A percentile compares a stretch with the other conserved stretches of the same genome.
These are phyloP conservation scores for Pseudonitzschia pungens DNA, from an alignment of 108 stramenopile species.

Conservation along the genomic window DNA sequence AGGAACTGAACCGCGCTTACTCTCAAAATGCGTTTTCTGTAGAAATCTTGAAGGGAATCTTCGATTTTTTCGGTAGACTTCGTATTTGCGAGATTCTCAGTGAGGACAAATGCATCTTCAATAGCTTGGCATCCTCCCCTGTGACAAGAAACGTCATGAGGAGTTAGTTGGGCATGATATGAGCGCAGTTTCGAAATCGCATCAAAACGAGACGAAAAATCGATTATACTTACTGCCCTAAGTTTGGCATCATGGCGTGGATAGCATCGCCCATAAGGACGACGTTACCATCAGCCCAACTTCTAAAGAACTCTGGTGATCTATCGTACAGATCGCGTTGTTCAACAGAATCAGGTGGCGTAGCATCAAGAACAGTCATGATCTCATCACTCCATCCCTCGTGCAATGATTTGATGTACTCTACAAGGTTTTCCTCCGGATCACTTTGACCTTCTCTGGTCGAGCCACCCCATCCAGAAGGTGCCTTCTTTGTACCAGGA, in stretches of 20 bases:
- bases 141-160: background rate
- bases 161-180: background rate
- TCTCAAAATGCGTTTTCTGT: conserved; percentile 88
- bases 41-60: conserved; percentile 81
- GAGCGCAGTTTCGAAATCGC: background rate
- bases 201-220: background rate
- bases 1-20: conserved; percentile 90
- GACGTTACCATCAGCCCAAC: conserved; percentile 94
- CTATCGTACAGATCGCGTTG: conserved; percentile 97
- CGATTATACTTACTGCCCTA: conserved; percentile 60
- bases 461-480: conserved; percentile 83
- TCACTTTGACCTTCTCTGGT: conserved; percentile 60
- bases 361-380: conserved; percentile 89
- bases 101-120: conserved; percentile 93
- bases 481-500: conserved; percentile 90
- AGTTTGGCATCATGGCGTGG: conserved; percentile 97
- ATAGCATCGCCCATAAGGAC: conserved; percentile 92
- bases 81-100: conserved; percentile 77
- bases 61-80: conserved; percentile 75
- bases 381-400: conserved; percentile 94
- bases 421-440: conserved; percentile 84
- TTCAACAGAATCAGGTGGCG: conserved; percentile 89
- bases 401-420: conserved; percentile 90
- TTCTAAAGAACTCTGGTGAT: conserved; percentile 82
- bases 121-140: conserved; percentile 95